Conservation (phyloP, 805 yeast genomes). For the Cyberlindnera meyerae region DNA sequence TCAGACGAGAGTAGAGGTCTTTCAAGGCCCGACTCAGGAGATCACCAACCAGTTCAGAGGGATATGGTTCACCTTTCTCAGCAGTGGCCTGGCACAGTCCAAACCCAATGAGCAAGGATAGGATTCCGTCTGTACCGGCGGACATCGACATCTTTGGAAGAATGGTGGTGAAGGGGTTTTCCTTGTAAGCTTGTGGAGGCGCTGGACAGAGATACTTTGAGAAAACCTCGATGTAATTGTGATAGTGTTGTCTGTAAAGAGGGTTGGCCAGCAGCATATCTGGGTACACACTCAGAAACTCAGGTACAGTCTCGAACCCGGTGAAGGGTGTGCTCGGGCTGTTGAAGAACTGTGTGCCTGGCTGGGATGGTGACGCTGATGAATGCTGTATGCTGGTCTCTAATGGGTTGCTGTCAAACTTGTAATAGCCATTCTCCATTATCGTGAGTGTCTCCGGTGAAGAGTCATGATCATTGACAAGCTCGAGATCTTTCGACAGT, state of each 20-base stretch:
- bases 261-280: slow-evolving; percentile 57
- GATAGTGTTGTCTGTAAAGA: slow-evolving; percentile 54
- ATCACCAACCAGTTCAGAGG: slow-evolving; percentile 41
- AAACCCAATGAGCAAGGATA: slow-evolving; percentile 52
- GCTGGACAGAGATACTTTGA: slow-evolving; percentile 63
- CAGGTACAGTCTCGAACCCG: slow-evolving; percentile 16
- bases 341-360: slow-evolving; percentile 1
- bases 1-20: slow-evolving; percentile 48
- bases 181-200: slow-evolving; percentile 47
- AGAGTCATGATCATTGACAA: slow-evolving; percentile 6
- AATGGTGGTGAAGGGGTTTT: slow-evolving; percentile 61
- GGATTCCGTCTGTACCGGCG: slow-evolving; percentile 46
- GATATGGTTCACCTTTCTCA: slow-evolving; percentile 18
- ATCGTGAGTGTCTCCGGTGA: slow-evolving; percentile 9
- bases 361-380: not conserved
- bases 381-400: no score
- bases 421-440: slow-evolving; percentile 4
- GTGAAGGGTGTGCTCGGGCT: slow-evolving; percentile 10
- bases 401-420: slow-evolving; percentile 5
- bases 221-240: slow-evolving; percentile 57
- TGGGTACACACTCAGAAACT: slow-evolving; percentile 41
- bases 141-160: slow-evolving; percentile 66
- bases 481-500: not conserved
- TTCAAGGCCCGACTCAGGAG: slow-evolving; percentile 52
- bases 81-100: slow-evolving; percentile 37